Evolutionary conservation across 495 filamentous ascomycete genomes (phyloP).

Genomic region (Terfezia boudieri): DNA sequence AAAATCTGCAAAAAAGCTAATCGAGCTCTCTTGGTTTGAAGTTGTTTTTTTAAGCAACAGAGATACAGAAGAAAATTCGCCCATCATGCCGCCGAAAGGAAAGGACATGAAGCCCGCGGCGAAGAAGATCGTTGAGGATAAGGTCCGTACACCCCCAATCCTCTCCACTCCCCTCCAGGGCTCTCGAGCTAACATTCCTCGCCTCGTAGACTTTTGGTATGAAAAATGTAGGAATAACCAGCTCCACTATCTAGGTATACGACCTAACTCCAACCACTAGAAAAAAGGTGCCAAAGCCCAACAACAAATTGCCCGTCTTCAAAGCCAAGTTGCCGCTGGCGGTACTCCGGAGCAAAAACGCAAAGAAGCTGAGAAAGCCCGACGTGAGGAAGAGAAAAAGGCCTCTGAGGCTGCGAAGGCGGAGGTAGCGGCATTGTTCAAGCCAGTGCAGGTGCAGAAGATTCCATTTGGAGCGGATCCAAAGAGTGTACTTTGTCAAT

Average conservation of each 20-base stretch:
- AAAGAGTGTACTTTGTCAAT: conserved; percentile 91
- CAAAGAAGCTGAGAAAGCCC: conserved; percentile 74
- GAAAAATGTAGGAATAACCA: conserved; percentile 54
- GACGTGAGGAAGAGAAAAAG: conserved; percentile 59
- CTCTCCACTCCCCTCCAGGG: too few species aligned
- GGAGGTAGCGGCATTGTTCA: conserved; percentile 70
- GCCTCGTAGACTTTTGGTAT: conserved; percentile 63
- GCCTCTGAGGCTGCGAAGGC: conserved; percentile 60
- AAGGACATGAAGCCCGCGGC: conserved; percentile 48
- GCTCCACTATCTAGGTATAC: conserved; percentile 6
- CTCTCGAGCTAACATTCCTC: not conserved
- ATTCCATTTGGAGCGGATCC: conserved; percentile 95
- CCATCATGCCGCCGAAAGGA: conserved; percentile 77
- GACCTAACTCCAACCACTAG: conserved; percentile 18
- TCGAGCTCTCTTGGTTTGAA: too few species aligned
- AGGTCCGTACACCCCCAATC: conserved; percentile 26
- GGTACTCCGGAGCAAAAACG: conserved; percentile 66
- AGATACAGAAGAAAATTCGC: not conserved
- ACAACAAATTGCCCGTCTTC: conserved; percentile 64
- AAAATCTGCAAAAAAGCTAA: too few species aligned
- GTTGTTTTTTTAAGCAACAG: too few species aligned
- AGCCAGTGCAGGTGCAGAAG: conserved; percentile 85
- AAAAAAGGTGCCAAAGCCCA: conserved; percentile 87
- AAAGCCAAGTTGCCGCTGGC: conserved; percentile 43
- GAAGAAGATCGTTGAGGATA: conserved; percentile 59